phyloP scores from a whole-genome alignment of 2,329 filamentous ascomycete species.

The Thermothelomyces thermophilus region DNA sequence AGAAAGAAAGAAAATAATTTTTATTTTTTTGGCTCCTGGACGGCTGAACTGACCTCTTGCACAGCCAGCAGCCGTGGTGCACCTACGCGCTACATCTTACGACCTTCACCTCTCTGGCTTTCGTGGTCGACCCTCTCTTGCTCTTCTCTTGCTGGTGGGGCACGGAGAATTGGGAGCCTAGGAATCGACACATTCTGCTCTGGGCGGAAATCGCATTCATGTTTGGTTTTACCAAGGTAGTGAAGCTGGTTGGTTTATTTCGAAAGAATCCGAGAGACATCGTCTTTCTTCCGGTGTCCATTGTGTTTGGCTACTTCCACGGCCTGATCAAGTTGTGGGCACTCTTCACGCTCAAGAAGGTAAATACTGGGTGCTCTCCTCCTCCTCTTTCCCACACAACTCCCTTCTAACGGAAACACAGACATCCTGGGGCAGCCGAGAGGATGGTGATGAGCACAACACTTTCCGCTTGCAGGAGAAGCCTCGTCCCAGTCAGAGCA shows the following conservation, averaged over 20 bases:
- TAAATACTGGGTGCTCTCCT: constrained; percentile 40
- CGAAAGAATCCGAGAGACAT: constrained; percentile 76
- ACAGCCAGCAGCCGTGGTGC: constrained; percentile 84
- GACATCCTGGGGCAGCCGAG: constrained; percentile 94
- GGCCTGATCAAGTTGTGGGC: constrained; percentile 89
- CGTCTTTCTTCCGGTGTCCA: constrained; percentile 72
- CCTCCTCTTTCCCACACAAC: too few species aligned
- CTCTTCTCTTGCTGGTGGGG: constrained; percentile 64
- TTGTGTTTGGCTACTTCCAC: constrained; percentile 89
- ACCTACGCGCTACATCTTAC: constrained; percentile 89
- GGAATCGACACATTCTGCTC: constrained; percentile 49
- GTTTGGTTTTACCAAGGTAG: constrained; percentile 76
- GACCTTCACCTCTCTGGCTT: constrained; percentile 82
- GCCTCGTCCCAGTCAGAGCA: constrained; percentile 30
- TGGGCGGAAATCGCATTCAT: constrained; percentile 62
- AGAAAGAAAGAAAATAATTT: too few species aligned
- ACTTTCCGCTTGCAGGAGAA: constrained; percentile 26
- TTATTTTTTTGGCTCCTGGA: neutral
- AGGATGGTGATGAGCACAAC: constrained; percentile 83
- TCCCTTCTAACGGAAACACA: constrained; percentile 32
- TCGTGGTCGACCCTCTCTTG: constrained; percentile 68
- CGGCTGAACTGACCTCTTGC: constrained; percentile 10
- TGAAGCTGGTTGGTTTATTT: constrained; percentile 86
- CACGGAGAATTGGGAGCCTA: constrained; percentile 52
- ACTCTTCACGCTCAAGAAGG: constrained; percentile 72